Conservation (phyloP, 1,284 basidiomycete genomes). For the Boletus mariae region DNA sequence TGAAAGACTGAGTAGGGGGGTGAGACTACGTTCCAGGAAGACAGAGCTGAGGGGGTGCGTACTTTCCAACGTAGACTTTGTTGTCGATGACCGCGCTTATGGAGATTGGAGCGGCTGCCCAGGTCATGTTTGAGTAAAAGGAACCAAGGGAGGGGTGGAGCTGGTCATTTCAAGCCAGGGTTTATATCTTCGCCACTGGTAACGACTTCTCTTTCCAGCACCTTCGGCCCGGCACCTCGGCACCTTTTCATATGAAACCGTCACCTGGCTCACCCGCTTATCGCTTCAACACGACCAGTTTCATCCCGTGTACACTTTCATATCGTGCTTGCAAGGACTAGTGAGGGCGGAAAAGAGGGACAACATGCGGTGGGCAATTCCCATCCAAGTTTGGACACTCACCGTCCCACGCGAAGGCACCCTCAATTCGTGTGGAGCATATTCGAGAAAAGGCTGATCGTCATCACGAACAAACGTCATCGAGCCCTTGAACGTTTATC, state of each 20-base stretch:
- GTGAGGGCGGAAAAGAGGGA: no score
- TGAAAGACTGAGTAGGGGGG: constrained; percentile 37
- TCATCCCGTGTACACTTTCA: no score
- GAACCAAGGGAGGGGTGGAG: constrained; percentile 13
- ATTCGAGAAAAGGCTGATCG: no score
- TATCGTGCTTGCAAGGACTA: no score
- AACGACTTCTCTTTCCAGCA: not conserved
- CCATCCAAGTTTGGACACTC: no score
- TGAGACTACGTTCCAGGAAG: not conserved
- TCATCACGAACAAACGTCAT: no score
- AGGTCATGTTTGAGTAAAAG: constrained; percentile 22
- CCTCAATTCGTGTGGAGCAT: no score
- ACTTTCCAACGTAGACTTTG: constrained; percentile 57
- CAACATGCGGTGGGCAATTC: no score
- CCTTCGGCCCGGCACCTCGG: constrained; percentile 24
- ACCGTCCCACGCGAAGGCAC: no score
- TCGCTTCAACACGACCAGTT: not conserved
- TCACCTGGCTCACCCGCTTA: not conserved
- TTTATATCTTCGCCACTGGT: constrained; percentile 18
- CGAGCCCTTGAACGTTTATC: no score
- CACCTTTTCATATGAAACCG: constrained; percentile 1
- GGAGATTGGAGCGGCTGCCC: constrained; percentile 29
- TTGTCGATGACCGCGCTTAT: constrained; percentile 40
- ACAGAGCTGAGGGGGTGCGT: constrained; percentile 5
- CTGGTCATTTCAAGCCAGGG: not conserved